These are phyloP conservation scores for Globisporangium emineosum DNA, from an alignment of 352 stramenopile species.

Conservation along the genomic window DNA sequence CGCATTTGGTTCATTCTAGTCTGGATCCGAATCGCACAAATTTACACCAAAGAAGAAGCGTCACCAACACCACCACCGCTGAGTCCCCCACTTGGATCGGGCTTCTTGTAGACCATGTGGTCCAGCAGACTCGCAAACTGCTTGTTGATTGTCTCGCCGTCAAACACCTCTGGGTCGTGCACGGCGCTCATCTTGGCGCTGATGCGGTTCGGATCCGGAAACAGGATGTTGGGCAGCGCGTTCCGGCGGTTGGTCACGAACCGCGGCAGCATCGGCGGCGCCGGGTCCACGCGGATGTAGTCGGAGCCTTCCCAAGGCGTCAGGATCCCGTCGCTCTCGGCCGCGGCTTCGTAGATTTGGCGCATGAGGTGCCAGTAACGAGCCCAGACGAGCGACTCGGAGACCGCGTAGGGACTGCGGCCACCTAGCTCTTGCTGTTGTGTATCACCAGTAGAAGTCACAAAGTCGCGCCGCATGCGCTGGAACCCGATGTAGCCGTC, in stretches of 20 bases:
- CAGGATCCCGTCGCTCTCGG: slow-evolving; percentile 60
- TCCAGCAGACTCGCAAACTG: slow-evolving; percentile 42
- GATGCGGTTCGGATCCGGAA: slow-evolving; percentile 65
- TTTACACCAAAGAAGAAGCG: background rate
- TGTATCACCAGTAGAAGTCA: background rate
- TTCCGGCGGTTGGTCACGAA: slow-evolving; percentile 37
- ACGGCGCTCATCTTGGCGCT: slow-evolving; percentile 40
- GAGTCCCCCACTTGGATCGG: slow-evolving; percentile 6
- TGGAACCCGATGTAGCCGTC: slow-evolving; percentile 81
- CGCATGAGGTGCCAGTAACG: slow-evolving; percentile 83
- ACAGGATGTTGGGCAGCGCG: slow-evolving; percentile 65
- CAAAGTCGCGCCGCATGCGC: slow-evolving; percentile 60
- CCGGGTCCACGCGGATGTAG: slow-evolving; percentile 32
- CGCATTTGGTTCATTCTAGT: too few species aligned
- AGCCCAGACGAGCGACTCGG: slow-evolving; percentile 65
- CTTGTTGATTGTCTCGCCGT: slow-evolving; percentile 39
- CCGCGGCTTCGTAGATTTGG: slow-evolving; percentile 64
- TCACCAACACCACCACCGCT: background rate
- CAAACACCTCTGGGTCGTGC: slow-evolving; percentile 55
- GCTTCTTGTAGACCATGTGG: slow-evolving; percentile 30
- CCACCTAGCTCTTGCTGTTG: slow-evolving; percentile 15
- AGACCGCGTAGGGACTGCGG: slow-evolving; percentile 37
- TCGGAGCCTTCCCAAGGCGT: slow-evolving; percentile 46
- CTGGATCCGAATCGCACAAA: too few species aligned
- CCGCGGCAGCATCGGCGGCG: slow-evolving; percentile 36